Percentiles rank a stretch among this genome's conserved stretches.
Conservation (phyloP, 768 basidiomycete species). For the Tulasnella sp. region DNA sequence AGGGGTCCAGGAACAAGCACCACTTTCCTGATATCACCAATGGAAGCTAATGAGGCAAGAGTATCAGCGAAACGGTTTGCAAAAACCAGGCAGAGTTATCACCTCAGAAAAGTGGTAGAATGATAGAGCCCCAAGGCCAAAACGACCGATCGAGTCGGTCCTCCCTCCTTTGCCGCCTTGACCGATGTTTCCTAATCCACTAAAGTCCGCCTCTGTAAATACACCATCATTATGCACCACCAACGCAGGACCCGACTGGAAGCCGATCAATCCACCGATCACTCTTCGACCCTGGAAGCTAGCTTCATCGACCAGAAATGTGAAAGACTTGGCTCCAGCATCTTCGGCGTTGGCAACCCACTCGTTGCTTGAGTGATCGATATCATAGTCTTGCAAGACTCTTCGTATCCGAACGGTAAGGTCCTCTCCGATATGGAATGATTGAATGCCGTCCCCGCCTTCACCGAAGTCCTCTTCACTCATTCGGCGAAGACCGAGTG, state of each 20-base stretch:
- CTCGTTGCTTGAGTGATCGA: conserved; percentile 14
- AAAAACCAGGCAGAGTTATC: too few relatives aligned
- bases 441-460: conserved; percentile 36
- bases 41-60: conserved; percentile 37
- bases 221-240: not conserved
- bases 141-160: conserved; percentile 11
- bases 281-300: conserved; percentile 45
- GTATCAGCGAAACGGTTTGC: not conserved
- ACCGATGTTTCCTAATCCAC: not conserved
- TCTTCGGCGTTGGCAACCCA: conserved; percentile 23
- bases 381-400: conserved; percentile 5
- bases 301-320: conserved; percentile 6
- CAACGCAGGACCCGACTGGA: conserved; percentile 4
- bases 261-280: conserved; percentile 31
- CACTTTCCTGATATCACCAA: conserved; percentile 45
- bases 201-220: conserved; percentile 22
- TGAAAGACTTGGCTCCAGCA: not conserved
- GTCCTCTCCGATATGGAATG: conserved; percentile 39
- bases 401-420: not conserved
- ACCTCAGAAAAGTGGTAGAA: conserved; percentile 29
- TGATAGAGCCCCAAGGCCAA: conserved; percentile 20
- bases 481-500: not conserved
- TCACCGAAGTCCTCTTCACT: not conserved
- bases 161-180: conserved; percentile 1
- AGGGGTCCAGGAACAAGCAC: conserved; percentile 54